phyloP scores from a whole-genome alignment of 768 basidiomycete genomes.

The Phanerochaete sordida region DNA sequence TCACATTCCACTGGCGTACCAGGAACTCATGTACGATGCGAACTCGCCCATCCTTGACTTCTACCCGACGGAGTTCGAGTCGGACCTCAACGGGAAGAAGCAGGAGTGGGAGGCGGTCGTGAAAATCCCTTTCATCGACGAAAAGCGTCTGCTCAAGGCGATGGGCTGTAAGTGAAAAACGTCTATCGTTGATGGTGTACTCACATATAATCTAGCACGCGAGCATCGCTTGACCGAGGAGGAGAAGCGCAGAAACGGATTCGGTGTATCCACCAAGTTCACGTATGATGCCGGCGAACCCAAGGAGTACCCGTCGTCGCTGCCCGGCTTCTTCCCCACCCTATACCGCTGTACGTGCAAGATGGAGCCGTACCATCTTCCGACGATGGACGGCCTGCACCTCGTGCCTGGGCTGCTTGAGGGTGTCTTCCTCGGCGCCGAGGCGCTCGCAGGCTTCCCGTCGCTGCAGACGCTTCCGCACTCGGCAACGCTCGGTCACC shows the following conservation, averaged over 20 bases:
- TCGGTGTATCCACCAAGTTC: constrained; percentile 81
- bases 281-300: constrained; percentile 60
- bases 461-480: constrained; percentile 88
- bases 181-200: not conserved
- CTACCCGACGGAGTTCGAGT: constrained; percentile 89
- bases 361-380: constrained; percentile 84
- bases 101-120: constrained; percentile 99
- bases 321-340: constrained; percentile 93
- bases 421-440: constrained; percentile 81
- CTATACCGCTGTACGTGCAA: constrained; percentile 74
- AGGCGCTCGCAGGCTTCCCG: constrained; percentile 93
- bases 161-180: constrained; percentile 63
- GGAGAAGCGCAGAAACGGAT: constrained; percentile 72
- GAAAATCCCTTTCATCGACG: constrained; percentile 97
- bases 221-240: constrained; percentile 75
- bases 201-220: constrained; percentile 44
- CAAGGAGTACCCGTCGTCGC: constrained; percentile 80
- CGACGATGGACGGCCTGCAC: constrained; percentile 81
- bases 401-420: constrained; percentile 84
- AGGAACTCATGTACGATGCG: constrained; percentile 86
- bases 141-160: constrained; percentile 68
- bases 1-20: constrained; percentile 82
- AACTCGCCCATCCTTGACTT: constrained; percentile 91
- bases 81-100: constrained; percentile 96
- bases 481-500: constrained; percentile 70